Conservation (phyloP, 73 alveolate species). For the Blepharisma japonicum region DNA sequence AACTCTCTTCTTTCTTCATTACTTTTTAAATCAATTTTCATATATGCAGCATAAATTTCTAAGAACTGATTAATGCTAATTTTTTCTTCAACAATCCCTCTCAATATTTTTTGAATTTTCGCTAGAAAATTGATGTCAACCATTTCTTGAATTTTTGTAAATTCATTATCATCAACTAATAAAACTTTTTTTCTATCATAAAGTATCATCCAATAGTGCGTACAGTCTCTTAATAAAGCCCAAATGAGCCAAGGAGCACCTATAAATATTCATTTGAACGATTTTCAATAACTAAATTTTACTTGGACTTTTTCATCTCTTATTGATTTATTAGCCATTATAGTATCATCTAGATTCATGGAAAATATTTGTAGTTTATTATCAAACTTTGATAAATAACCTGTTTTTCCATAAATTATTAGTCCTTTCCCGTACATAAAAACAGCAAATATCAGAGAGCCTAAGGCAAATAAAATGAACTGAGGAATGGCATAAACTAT, state of each 20-base stretch:
- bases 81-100: too few relatives aligned
- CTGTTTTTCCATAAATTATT: neutral
- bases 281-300: constrained; percentile 4
- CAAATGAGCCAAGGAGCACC: constrained; percentile 33
- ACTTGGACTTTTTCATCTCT: too few relatives aligned
- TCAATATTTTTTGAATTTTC: too few relatives aligned
- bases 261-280: constrained; percentile 16
- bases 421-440: neutral
- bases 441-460: neutral
- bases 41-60: too few relatives aligned
- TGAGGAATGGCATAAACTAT: neutral
- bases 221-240: constrained; percentile 21
- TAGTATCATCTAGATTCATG: neutral
- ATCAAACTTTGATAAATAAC: neutral
- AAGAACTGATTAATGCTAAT: too few relatives aligned
- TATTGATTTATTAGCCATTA: neutral
- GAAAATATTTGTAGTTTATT: neutral
- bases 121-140: too few relatives aligned
- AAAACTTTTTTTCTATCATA: neutral
- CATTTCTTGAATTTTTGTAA: too few relatives aligned
- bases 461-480: neutral
- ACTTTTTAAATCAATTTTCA: too few relatives aligned
- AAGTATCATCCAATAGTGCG: neutral
- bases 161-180: too few relatives aligned
- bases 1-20: too few relatives aligned